Evolutionary conservation across 2,329 filamentous ascomycete species (phyloP), one percentile per base, ranked within the genome.

Genomic region (Aureobasidium sp.): DNA sequence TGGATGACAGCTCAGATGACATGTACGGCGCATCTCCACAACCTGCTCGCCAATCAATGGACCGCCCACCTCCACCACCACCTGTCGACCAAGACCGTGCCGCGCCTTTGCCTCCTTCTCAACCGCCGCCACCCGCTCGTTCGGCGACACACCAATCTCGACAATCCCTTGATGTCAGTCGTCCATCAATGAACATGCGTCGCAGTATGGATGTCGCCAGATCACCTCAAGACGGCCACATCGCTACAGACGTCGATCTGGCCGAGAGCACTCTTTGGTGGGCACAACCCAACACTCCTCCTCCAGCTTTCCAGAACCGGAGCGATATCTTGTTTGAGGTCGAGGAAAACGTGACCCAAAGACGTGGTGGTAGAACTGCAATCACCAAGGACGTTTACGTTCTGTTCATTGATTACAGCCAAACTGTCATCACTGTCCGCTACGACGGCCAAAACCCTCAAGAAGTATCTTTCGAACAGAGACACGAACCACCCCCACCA

Each of bases 321-420:
- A 92, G 90, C 71, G 96, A 99, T 75, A 85, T 98, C 20, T 87
- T 94, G 62, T 92, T 89, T 60, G 94, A 98, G 78, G 87, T 91
- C 27, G 93, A 97, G 69, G 93, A 98, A 75, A 89, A 90, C 1
- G 90, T 87, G 9, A 87, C 91, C 18, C 86, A 87, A 15, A 90
- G 90, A 69, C 88, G 90, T 18, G 91, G 91, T 33, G 90, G 92
- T 31, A 91, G 90, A 76, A 89, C 89, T 0, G 87, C 86, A 1
- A 83, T 97, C 25, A 93, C 91, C 9, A 95, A 95, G 70, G 90
- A 95, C 67, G 86, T 98, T 48, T 96, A 92, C 72, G 84, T 98
- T n/a, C 82, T 99, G 11, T 99, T 93, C 82, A 91, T 94, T 73
- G 96, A 99, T 80, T 99, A 99, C 78, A 98, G 95, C 23, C 96